Conservation (phyloP, 208 protist species). For the Leishmania aethiopica region DNA sequence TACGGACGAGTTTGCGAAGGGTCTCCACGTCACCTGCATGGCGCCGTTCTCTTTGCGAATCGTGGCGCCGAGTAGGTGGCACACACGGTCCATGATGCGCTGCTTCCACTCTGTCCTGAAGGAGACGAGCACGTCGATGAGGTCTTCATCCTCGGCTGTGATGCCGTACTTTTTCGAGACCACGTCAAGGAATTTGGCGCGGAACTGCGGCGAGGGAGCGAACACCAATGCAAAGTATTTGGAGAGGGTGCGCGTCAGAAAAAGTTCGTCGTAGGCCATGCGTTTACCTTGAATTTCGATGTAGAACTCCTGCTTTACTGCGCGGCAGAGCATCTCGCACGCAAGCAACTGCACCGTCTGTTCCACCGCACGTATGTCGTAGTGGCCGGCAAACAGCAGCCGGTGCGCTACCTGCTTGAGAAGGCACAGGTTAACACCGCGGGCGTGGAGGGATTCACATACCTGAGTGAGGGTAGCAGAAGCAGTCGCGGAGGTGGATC, state of each 20-base stretch:
- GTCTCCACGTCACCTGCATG: slow-evolving; percentile 51
- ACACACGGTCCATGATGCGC: slow-evolving; percentile 62
- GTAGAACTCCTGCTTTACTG: slow-evolving; percentile 86
- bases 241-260: slow-evolving; percentile 43
- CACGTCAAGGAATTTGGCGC: slow-evolving; percentile 49
- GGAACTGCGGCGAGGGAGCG: slow-evolving; percentile 39
- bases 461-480: slow-evolving; percentile 24
- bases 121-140: slow-evolving; percentile 46
- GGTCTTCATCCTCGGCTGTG: slow-evolving; percentile 62
- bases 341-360: slow-evolving; percentile 41
- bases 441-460: slow-evolving; percentile 49
- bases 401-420: slow-evolving; percentile 68
- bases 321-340: slow-evolving; percentile 76
- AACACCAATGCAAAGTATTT: slow-evolving; percentile 67
- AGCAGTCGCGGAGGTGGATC: slow-evolving; percentile 1
- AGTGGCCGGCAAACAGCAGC: slow-evolving; percentile 17
- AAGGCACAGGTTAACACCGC: slow-evolving; percentile 83
- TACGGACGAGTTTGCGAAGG: slow-evolving; percentile 52
- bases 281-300: slow-evolving; percentile 82
- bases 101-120: slow-evolving; percentile 43
- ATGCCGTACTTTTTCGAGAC: slow-evolving; percentile 80
- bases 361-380: slow-evolving; percentile 14
- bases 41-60: slow-evolving; percentile 31
- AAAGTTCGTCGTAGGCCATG: slow-evolving; percentile 73
- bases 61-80: slow-evolving; percentile 60